phyloP scores from a whole-genome alignment of 164 flowering plant species.

The Euptelea pleiosperma region DNA sequence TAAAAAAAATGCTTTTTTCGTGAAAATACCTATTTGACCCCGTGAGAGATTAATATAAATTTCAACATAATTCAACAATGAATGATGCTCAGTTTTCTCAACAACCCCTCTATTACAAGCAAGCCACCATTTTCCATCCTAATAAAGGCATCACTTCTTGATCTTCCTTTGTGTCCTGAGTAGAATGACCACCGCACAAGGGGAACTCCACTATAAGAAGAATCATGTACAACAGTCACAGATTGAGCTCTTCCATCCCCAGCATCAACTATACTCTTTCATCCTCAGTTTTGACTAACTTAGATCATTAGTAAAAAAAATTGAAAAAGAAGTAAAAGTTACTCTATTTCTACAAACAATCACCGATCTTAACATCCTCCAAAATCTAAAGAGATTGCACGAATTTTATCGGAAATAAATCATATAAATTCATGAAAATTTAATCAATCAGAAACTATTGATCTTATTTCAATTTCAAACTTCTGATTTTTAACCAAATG shows the following conservation, averaged over 20 bases:
- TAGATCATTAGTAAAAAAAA: too few relatives aligned
- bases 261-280: slow-evolving; percentile 17
- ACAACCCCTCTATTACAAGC: slow-evolving; percentile 13
- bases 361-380: too few relatives aligned
- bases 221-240: not conserved
- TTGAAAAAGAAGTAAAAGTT: too few relatives aligned
- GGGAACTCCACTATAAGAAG: slow-evolving; percentile 21
- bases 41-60: not conserved
- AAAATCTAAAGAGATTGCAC: too few relatives aligned
- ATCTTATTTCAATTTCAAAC: too few relatives aligned
- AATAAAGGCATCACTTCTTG: slow-evolving; percentile 6
- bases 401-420: too few relatives aligned
- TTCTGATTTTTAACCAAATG: too few relatives aligned
- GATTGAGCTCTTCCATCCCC: slow-evolving; percentile 13
- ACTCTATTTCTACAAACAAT: too few relatives aligned
- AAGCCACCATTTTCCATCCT: slow-evolving; percentile 18
- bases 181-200: slow-evolving; percentile 26
- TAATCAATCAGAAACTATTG: too few relatives aligned
- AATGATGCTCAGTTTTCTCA: slow-evolving; percentile 13
- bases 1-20: too few relatives aligned
- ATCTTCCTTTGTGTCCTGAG: slow-evolving; percentile 22
- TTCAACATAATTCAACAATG: not conserved
- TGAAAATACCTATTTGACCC: too few relatives aligned
- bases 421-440: too few relatives aligned
- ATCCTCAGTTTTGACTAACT: slow-evolving; percentile 18